Percentiles rank a stretch among this genome's conserved stretches.
Conservation (phyloP, 139 green algal species). For the Tetradesmus lagerheimii region DNA sequence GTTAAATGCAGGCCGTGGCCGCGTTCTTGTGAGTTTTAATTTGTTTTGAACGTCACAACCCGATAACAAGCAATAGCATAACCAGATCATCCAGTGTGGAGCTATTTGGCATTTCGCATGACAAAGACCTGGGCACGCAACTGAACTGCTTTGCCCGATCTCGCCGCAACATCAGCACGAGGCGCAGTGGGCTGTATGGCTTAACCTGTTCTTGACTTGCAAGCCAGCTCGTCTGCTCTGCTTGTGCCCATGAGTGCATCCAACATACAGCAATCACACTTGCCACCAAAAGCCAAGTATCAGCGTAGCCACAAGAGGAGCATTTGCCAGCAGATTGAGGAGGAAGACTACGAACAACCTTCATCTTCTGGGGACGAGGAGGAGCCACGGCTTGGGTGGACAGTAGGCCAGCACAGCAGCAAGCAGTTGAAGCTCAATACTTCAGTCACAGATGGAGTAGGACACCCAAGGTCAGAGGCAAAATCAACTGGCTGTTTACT, state of each 20-base stretch:
- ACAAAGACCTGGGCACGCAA: neutral
- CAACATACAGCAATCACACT: neutral
- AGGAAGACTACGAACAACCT: neutral
- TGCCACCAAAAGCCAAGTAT: slow-evolving; percentile 32
- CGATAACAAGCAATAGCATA: neutral
- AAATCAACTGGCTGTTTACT: too few relatives aligned
- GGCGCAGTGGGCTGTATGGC: neutral
- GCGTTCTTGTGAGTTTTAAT: too few relatives aligned
- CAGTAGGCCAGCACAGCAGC: neutral
- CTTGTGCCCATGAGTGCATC: neutral
- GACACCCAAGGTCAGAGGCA: neutral
- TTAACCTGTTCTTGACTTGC: neutral
- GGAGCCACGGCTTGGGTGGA: neutral
- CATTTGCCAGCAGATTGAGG: neutral
- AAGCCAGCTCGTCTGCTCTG: neutral
- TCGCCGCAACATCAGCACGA: neutral
- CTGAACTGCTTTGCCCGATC: neutral
- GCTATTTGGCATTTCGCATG: neutral
- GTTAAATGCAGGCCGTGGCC: too few relatives aligned
- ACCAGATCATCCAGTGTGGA: neutral
- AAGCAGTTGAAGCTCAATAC: slow-evolving; percentile 40
- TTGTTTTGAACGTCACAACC: too few relatives aligned
- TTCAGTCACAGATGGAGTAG: slow-evolving; percentile 50
- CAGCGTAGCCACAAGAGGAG: slow-evolving; percentile 15
- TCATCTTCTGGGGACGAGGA: neutral